Evolutionary conservation across 495 filamentous ascomycete species (phyloP).

Genomic region (Xylaria scruposa): DNA sequence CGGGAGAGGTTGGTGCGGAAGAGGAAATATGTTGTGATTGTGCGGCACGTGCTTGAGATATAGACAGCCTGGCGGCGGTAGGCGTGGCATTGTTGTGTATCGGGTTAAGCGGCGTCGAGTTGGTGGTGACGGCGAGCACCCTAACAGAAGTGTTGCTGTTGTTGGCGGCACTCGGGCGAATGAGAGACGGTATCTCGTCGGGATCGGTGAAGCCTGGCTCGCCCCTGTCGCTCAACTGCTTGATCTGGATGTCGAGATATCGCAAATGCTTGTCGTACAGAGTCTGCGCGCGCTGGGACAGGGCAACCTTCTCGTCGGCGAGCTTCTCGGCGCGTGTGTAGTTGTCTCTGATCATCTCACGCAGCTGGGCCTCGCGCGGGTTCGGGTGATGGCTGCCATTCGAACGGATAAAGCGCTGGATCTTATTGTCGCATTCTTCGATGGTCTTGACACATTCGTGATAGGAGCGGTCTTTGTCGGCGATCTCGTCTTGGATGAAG

Average conservation of each 20-base stretch:
- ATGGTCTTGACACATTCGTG: constrained; percentile 75
- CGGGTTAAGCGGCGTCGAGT: constrained; percentile 54
- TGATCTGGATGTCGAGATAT: constrained; percentile 85
- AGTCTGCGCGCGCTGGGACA: constrained; percentile 77
- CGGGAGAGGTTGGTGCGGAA: constrained; percentile 72
- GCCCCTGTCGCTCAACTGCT: constrained; percentile 78
- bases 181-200: constrained; percentile 75
- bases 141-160: constrained; percentile 40
- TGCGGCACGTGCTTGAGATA: constrained; percentile 49
- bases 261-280: constrained; percentile 89
- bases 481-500: constrained; percentile 92
- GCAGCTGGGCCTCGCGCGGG: constrained; percentile 82
- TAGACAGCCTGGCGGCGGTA: constrained; percentile 41
- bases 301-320: constrained; percentile 84
- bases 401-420: constrained; percentile 89
- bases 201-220: constrained; percentile 77
- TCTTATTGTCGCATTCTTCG: constrained; percentile 75
- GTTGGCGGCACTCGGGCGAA: constrained; percentile 64
- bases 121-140: constrained; percentile 40
- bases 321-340: constrained; percentile 74
- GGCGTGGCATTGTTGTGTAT: constrained; percentile 54
- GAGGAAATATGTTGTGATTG: constrained; percentile 51
- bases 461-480: constrained; percentile 83
- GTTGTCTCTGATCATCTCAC: constrained; percentile 72
- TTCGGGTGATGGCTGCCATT: constrained; percentile 83